These are phyloP conservation scores for Aspergillus oerlinghausenensis DNA, from an alignment of 2,329 filamentous ascomycete species.

Conservation along the genomic window DNA sequence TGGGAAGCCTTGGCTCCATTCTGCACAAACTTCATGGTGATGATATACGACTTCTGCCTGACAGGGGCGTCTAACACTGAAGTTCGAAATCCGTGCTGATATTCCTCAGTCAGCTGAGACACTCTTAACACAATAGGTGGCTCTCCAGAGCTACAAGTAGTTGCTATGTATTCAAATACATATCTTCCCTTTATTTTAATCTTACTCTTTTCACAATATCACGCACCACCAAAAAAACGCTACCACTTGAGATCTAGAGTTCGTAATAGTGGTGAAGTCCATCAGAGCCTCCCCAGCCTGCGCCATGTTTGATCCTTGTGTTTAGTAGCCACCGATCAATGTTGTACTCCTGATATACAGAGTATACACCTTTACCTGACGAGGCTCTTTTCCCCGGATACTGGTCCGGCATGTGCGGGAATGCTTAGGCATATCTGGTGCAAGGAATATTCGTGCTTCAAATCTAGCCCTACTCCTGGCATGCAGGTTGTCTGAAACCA, in stretches of 20 bases:
- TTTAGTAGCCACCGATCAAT: background rate
- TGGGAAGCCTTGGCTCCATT: constrained; percentile 5
- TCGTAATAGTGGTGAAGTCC: too few species aligned
- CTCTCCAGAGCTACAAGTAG: background rate
- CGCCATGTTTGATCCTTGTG: background rate
- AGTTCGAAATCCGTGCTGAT: background rate
- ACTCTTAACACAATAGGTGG: background rate
- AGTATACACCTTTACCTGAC: background rate
- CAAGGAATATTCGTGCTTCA: background rate
- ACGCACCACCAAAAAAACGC: too few species aligned
- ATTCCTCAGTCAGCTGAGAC: background rate
- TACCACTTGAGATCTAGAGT: too few species aligned
- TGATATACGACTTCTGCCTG: background rate
- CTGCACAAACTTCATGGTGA: background rate
- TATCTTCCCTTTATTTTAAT: background rate
- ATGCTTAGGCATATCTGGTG: background rate
- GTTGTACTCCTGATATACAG: background rate
- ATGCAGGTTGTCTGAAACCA: background rate
- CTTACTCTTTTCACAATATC: background rate
- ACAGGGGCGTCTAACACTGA: background rate
- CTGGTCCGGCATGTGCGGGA: background rate
- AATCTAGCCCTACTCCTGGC: background rate
- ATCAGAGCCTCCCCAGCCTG: background rate
- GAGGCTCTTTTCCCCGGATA: background rate
- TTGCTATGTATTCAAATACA: too few species aligned